Evolutionary conservation across 2,329 filamentous ascomycete genomes (phyloP), one percentile per base, ranked within the genome.

Genomic region (Cladosporium phlei): DNA sequence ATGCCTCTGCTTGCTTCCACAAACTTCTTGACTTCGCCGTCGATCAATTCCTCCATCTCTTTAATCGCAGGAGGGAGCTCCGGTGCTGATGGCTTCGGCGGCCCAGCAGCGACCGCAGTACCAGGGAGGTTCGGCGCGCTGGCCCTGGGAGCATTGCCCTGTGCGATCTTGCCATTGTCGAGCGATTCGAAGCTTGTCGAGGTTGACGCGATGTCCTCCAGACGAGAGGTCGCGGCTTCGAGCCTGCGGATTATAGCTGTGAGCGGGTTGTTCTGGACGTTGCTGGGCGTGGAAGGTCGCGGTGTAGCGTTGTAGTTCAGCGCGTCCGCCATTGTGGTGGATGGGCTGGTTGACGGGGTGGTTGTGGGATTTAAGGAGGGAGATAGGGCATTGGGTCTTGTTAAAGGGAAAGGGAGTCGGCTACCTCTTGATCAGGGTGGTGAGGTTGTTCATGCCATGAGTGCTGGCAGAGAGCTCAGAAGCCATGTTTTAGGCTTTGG

Each of bases 401-500:
- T n/a, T n/a, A n/a, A 35, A 44, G 29, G 19, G 40, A 16, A 24
- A 32, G 20, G 21, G 52, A 17, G 32, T 28, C 35, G 47, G 46
- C 29, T 55, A 97, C 93, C 93, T 83, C 79, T 98, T 98, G 74
- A 98, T 96, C 62, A 98, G 80, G 46, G 93, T 98, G 27, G 89
- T 94, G 53, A 98, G 74, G 66, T 95, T 97, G 71, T 97, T 84
- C 88, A 97, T 96, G 62, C 89, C 87, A 45, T 54, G 52, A 20
- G 35, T 37, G 29, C 19, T 24, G 25, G 24, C 16, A 12, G 32
- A 24, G 22, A 45, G 24, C 22, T 37, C 27, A 12, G 27, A 19
- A 24, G 42, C 28, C 42, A 51, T 53, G 40, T 24, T 51, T 27
- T 11, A 30, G 25, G 28, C 8, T 22, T 37, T n/a, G 11, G 42